Percentiles rank a stretch among this genome's conserved stretches.
Evolutionary conservation across 1,139 yeast species (phyloP).

Genomic region (Lodderomyces jiufengensis): DNA sequence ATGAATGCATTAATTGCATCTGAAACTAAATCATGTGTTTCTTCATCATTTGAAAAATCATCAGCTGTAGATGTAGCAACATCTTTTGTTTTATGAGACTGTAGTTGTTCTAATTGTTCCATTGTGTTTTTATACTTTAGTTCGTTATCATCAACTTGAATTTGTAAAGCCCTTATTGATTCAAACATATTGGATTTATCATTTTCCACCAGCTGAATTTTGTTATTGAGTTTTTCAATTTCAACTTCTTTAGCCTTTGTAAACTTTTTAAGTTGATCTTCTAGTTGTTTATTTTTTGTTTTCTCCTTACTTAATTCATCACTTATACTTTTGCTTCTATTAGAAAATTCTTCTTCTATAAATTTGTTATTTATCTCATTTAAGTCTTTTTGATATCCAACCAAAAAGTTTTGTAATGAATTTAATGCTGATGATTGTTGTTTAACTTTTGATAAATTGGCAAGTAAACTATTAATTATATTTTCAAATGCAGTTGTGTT

Average conservation of each 20-base stretch:
- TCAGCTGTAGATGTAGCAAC: conserved; percentile 1
- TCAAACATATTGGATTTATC: conserved; percentile 17
- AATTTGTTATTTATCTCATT: conserved; percentile 28
- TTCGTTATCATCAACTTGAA: conserved; percentile 9
- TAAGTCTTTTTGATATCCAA: conserved; percentile 25
- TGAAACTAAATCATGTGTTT: conserved; percentile 7
- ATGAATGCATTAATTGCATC: conserved; percentile 14
- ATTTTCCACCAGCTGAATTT: conserved; percentile 15
- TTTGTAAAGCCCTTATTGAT: conserved; percentile 45
- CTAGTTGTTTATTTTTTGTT: conserved; percentile 17
- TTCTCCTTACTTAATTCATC: conserved; percentile 21
- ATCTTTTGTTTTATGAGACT: neutral
- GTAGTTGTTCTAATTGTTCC: neutral
- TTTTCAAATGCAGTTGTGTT: conserved; percentile 50
- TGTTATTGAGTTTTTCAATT: conserved; percentile 19
- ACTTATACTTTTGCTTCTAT: conserved; percentile 19
- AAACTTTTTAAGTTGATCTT: conserved; percentile 18
- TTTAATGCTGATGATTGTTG: conserved; percentile 35
- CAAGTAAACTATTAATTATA: conserved; percentile 28
- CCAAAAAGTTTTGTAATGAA: conserved; percentile 30
- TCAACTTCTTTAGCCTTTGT: conserved; percentile 19
- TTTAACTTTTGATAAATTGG: conserved; percentile 30
- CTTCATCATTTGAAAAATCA: neutral
- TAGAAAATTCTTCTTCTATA: conserved; percentile 23
- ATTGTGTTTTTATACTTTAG: neutral